These are phyloP conservation scores for Ogataea nitratoaversa DNA, from an alignment of 805 yeast genomes.

Conservation along the genomic window DNA sequence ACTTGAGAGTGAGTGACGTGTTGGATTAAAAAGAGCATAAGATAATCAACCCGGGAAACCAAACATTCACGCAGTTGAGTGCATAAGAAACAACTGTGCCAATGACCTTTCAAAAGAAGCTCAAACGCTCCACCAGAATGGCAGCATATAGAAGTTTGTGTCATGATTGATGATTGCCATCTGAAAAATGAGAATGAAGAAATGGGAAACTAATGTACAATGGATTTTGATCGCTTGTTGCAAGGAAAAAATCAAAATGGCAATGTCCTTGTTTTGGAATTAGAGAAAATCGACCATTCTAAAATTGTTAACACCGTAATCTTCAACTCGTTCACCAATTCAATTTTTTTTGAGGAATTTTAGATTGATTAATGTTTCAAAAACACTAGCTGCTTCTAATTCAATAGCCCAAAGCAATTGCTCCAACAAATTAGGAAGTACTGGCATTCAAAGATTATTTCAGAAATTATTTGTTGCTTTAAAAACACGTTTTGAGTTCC, in stretches of 20 bases:
- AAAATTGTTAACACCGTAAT: conserved; percentile 20
- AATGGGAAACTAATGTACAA: conserved; percentile 11
- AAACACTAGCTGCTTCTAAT: conserved; percentile 44
- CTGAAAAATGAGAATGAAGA: conserved; percentile 23
- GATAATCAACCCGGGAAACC: conserved; percentile 17
- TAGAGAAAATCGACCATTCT: conserved; percentile 10
- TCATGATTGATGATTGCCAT: conserved; percentile 10
- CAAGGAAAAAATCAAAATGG: conserved; percentile 1
- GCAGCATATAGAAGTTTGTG: conserved; percentile 12
- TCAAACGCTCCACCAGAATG: conserved; percentile 8
- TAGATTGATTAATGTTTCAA: conserved; percentile 35
- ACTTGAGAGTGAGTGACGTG: conserved; percentile 13
- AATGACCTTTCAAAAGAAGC: conserved; percentile 12
- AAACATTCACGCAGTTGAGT: conserved; percentile 24
- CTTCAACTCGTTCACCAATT: conserved; percentile 35
- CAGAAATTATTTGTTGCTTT: conserved; percentile 51
- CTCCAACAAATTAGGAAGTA: conserved; percentile 33
- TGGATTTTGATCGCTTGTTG: conserved; percentile 14
- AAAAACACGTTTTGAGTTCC: conserved; percentile 48
- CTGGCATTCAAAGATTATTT: conserved; percentile 47
- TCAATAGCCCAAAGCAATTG: conserved; percentile 41
- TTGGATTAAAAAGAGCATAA: conserved; percentile 15
- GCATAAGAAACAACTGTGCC: conserved; percentile 8
- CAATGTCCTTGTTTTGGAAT: conserved; percentile 5
- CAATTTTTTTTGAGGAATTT: conserved; percentile 46